Base-by-base conservation (phyloP, 352 stramenopile genomes). In the Phytophthora hybrid region DNA sequence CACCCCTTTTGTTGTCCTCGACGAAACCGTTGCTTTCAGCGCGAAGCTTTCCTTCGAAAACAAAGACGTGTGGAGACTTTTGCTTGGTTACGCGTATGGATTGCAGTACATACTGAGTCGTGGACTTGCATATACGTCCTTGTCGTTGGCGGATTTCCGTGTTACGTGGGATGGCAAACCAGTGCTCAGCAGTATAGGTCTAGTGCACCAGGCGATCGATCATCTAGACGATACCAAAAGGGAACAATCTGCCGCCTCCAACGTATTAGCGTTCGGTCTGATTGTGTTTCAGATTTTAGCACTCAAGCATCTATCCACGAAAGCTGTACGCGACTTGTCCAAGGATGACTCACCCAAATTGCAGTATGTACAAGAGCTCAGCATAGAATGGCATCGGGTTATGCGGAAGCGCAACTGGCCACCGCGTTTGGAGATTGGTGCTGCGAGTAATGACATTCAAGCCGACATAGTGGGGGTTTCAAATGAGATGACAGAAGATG, bases 71-170 rank as follows among this genome's bases (percentile, higher is more conserved):
- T 55, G 49, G 49, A 55, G 21, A 31, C 49, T 55, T 10, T 31
- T 55, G 49, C 49, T 55, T 32, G 21, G 31, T 32, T 55, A 55
- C 21, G 49, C 19, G 18, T 5, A 55, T 32, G 49, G 49, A 31
- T 55, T 55, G 49, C 49, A 55, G 19, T 55, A 55, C 49, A 26
- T 55, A 18, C 49, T 51, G 44, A 51, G 44, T 51, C 16, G 44
- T 23, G 44, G 21, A 9, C 18, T 31, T n/a, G 49, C 3, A 10
- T 55, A 32, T 32, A 31, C 0, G 4, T 26, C 49, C 11, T 32
- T 55, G 49, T 55, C 49, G 4, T 31, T 55, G 10, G 19, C n/a
- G 19, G 49, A 31, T 55, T 55, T 55, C 7, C 9, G 49, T 51
- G 19, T 55, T 26, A 55, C 49, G 3, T 55, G 49, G 49, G 49